These are phyloP conservation scores for Panellus pusillus DNA, from an alignment of 768 basidiomycete species.

Conservation along the genomic window DNA sequence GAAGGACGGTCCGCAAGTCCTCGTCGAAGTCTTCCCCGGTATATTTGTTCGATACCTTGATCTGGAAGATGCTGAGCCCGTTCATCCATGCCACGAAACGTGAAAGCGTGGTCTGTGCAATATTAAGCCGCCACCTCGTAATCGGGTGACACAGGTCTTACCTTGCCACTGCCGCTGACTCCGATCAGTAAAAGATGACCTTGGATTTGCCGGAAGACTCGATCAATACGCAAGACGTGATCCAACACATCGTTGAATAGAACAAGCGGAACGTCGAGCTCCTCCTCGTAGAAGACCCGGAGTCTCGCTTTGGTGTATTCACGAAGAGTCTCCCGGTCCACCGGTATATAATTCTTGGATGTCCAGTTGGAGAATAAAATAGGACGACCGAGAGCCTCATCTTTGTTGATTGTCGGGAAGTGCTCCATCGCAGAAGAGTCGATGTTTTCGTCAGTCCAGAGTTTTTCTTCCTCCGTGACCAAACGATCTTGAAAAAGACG, in stretches of 20 bases:
- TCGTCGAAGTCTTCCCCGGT: slow-evolving; percentile 99
- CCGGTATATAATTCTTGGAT: slow-evolving; percentile 93
- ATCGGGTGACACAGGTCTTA: slow-evolving; percentile 32
- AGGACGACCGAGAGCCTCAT: slow-evolving; percentile 84
- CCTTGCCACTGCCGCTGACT: slow-evolving; percentile 98
- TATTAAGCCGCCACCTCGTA: slow-evolving; percentile 20
- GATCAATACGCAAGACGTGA: slow-evolving; percentile 95
- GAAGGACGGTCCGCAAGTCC: slow-evolving; percentile 91
- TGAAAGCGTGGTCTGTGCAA: slow-evolving; percentile 84
- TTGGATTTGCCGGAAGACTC: slow-evolving; percentile 98
- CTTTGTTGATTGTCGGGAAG: slow-evolving; percentile 90
- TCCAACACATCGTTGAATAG: slow-evolving; percentile 98
- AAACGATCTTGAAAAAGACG: slow-evolving; percentile 98
- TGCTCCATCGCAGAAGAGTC: slow-evolving; percentile 81
- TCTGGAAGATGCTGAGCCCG: slow-evolving; percentile 97
- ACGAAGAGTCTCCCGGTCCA: slow-evolving; percentile 88
- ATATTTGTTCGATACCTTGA: slow-evolving; percentile 99
- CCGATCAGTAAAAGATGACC: slow-evolving; percentile 96
- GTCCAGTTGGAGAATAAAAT: slow-evolving; percentile 99
- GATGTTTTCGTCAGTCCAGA: slow-evolving; percentile 94
- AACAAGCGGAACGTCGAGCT: slow-evolving; percentile 95
- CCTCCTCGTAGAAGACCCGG: slow-evolving; percentile 98
- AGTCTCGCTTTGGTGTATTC: slow-evolving; percentile 97
- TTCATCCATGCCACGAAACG: slow-evolving; percentile 99
- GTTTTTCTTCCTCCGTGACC: slow-evolving; percentile 87